Base-by-base conservation (phyloP, 2,329 filamentous ascomycete genomes). In the Arthrobotrys sphaeroides region DNA sequence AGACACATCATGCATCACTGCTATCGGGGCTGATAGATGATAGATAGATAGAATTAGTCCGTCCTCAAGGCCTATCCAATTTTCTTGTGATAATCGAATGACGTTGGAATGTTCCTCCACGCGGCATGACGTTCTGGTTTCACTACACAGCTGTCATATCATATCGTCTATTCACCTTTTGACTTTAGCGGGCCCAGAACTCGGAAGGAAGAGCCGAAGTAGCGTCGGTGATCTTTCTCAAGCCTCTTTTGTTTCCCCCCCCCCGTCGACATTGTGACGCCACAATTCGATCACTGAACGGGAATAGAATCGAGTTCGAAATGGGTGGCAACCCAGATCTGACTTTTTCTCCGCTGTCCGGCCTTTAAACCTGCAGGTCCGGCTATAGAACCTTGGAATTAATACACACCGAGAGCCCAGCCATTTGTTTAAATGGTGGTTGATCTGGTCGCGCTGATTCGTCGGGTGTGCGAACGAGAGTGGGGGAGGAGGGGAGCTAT, bases 231-330 rank as follows among this genome's bases (percentile, higher is more conserved):
- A 62, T 36, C 38, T 10, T 45, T 12, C 20, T 51, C 55, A 38
- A 43, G 66, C 33, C 60, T 62, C 66, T 53, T 59, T 24, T 18
- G 10, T 16, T 49, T 13, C 26, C 40, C 38, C 45, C 47, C 43
- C 43, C 40, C 31, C n/a, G n/a, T 38, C 38, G 40, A n/a, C 12
- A 38, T 12, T 5, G 72, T 75, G 72, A 75, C 72, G 72, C 72
- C 72, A 75, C 72, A 75, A 75, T 75, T 75, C 64, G 72, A 69
- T 75, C 72, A 69, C 72, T 16, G 42, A 62, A 53, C 51, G 33
- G 28, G 55, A 38, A 64, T 42, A 43, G 28, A 49, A 40, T n/a
- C n/a, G n/a, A n/a, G n/a, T n/a, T n/a, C n/a, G 22, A 45, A 7
- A 36, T 59, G 49, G 59, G 49, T 61, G 59, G 57, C 47, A 72